A percentile compares a stretch with the other conserved stretches of the same genome.
Evolutionary conservation across 2,329 filamentous ascomycete genomes (phyloP).

Genomic region (Monosporascus sp.): DNA sequence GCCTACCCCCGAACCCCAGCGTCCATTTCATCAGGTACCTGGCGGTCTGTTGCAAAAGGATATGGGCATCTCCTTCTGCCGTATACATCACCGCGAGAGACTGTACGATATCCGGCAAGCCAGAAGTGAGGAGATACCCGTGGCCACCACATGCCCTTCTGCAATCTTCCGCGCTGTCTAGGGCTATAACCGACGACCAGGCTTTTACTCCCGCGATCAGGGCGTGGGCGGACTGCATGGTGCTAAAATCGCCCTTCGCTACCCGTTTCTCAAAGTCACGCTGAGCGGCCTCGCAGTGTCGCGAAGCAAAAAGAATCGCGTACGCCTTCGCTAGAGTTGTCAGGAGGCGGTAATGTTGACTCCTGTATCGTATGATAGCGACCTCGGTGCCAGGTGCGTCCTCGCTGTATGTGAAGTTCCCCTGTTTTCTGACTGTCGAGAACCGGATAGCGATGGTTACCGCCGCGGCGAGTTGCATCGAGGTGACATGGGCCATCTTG

Average conservation of each 20-base stretch:
- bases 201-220: conserved; percentile 24
- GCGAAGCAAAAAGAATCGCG: conserved; percentile 18
- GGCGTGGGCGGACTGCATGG: conserved; percentile 17
- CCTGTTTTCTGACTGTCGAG: conserved; percentile 22
- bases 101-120: conserved; percentile 25
- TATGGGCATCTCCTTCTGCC: conserved; percentile 35
- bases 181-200: conserved; percentile 18
- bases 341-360: conserved; percentile 22
- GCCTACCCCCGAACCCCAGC: neutral
- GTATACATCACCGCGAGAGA: conserved; percentile 22
- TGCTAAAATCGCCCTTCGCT: neutral
- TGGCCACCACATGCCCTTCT: conserved; percentile 32
- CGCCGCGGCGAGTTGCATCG: conserved; percentile 25
- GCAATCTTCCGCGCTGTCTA: conserved; percentile 27
- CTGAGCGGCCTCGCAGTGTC: conserved; percentile 4
- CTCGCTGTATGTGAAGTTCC: conserved; percentile 1
- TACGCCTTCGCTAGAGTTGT: conserved; percentile 20
- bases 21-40: conserved; percentile 23
- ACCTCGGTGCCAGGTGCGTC: conserved; percentile 8
- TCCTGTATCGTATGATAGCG: conserved; percentile 20
- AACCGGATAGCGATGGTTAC: conserved; percentile 30
- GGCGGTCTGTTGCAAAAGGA: conserved; percentile 33
- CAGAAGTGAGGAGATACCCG: conserved; percentile 29
- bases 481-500: conserved; percentile 20
- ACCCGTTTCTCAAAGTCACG: neutral